A percentile compares a stretch with the other conserved stretches of the same genome.
These are phyloP conservation scores for Trametes punicea DNA, from an alignment of 768 basidiomycete genomes.

Conservation along the genomic window DNA sequence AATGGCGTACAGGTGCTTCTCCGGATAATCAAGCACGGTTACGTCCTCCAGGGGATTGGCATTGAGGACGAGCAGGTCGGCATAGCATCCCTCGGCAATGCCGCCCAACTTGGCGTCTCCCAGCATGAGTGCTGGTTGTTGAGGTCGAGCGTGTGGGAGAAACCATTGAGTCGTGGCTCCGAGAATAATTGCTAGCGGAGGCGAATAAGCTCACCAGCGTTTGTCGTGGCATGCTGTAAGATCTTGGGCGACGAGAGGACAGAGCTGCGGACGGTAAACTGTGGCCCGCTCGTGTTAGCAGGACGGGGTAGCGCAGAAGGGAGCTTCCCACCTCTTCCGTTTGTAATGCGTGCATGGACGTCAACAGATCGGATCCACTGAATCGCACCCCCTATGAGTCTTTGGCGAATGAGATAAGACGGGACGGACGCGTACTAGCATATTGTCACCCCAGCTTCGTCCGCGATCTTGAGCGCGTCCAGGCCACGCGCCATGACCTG, in stretches of 20 bases:
- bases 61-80: constrained; percentile 40
- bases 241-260: constrained; percentile 34
- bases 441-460: constrained; percentile 39
- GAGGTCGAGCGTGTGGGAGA: no score
- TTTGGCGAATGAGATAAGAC: background rate
- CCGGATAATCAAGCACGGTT: constrained; percentile 40
- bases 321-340: constrained; percentile 38
- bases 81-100: constrained; percentile 35
- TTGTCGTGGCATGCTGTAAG: constrained; percentile 41
- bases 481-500: constrained; percentile 41
- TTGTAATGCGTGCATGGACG: constrained; percentile 62
- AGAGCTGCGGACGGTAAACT: constrained; percentile 37
- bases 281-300: background rate
- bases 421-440: constrained; percentile 33
- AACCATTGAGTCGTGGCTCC: no score
- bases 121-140: constrained; percentile 34
- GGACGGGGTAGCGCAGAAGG: background rate
- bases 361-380: constrained; percentile 38
- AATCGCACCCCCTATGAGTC: no score
- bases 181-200: background rate
- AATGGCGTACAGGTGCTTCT: constrained; percentile 35
- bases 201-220: constrained; percentile 28
- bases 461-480: constrained; percentile 39
- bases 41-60: constrained; percentile 42
- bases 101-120: constrained; percentile 35